These are phyloP conservation scores for Phytopythium mirpurense DNA, from an alignment of 352 stramenopile species.

Conservation along the genomic window DNA sequence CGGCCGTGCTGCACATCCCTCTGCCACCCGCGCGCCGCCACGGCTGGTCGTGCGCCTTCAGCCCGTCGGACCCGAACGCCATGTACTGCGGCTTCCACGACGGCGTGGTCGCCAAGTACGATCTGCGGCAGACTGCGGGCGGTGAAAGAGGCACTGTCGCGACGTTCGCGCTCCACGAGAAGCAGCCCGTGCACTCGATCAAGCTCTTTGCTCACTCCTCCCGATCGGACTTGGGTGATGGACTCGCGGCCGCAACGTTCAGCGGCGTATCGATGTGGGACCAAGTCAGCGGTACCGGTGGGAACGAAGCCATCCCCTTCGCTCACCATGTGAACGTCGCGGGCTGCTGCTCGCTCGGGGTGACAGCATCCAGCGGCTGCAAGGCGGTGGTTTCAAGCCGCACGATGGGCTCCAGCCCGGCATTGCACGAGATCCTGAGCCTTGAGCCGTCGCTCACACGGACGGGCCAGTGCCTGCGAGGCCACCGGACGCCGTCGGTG, in stretches of 20 bases:
- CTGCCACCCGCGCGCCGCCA: slow-evolving; percentile 33
- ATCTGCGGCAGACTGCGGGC: slow-evolving; percentile 31
- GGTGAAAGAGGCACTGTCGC: slow-evolving; percentile 24
- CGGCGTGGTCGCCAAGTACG: slow-evolving; percentile 39
- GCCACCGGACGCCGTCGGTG: slow-evolving; percentile 34
- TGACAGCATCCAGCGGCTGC: slow-evolving; percentile 17
- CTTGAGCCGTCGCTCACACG: slow-evolving; percentile 8
- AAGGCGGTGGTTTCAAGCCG: slow-evolving; percentile 39
- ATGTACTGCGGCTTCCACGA: slow-evolving; percentile 58
- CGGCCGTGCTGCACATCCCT: slow-evolving; percentile 27
- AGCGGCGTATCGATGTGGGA: slow-evolving; percentile 33
- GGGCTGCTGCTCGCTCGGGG: slow-evolving; percentile 31
- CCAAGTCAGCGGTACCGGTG: neutral
- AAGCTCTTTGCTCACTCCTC: slow-evolving; percentile 21
- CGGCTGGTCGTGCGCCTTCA: slow-evolving; percentile 53
- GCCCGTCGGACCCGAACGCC: slow-evolving; percentile 25
- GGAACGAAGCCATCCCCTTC: slow-evolving; percentile 5
- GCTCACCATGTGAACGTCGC: slow-evolving; percentile 12
- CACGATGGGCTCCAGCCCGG: slow-evolving; percentile 14
- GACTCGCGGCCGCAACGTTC: slow-evolving; percentile 39
- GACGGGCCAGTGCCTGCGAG: slow-evolving; percentile 16
- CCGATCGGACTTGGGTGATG: slow-evolving; percentile 13
- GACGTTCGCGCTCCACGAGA: slow-evolving; percentile 27
- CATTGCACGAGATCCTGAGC: slow-evolving; percentile 41
- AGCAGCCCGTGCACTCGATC: slow-evolving; percentile 51